phyloP scores from a whole-genome alignment of 768 basidiomycete species.

The Leccinum uliginosum region DNA sequence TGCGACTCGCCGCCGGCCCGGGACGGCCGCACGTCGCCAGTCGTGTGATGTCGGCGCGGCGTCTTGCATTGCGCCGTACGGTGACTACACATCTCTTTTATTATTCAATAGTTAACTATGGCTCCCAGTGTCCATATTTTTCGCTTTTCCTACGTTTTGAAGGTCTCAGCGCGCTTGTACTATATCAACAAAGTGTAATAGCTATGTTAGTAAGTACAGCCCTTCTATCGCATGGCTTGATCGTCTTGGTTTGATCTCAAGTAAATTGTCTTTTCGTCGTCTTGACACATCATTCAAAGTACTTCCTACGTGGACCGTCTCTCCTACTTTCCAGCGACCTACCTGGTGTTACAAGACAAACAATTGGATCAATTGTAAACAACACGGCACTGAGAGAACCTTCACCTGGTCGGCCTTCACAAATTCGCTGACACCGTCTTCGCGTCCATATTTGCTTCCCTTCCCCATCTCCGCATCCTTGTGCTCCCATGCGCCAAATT shows the following conservation, averaged over 20 bases:
- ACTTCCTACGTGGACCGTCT: slow-evolving; percentile 53
- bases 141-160: no score
- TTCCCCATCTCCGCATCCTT: slow-evolving; percentile 44
- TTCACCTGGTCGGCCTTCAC: slow-evolving; percentile 49
- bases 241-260: slow-evolving; percentile 43
- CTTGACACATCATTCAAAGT: slow-evolving; percentile 35
- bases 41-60: no score
- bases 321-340: slow-evolving; percentile 45
- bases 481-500: slow-evolving; percentile 46
- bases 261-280: neutral
- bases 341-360: slow-evolving; percentile 49
- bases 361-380: slow-evolving; percentile 41
- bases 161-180: no score
- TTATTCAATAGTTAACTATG: no score
- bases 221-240: slow-evolving; percentile 33
- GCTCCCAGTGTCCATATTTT: no score
- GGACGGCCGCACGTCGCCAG: no score
- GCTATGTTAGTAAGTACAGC: no score
- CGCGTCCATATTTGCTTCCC: slow-evolving; percentile 42
- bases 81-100: no score
- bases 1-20: no score
- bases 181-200: no score
- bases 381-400: slow-evolving; percentile 36
- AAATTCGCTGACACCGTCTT: slow-evolving; percentile 51
- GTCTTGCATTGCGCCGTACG: no score